Evolutionary conservation across 768 basidiomycete species (phyloP), one percentile per base, ranked within the genome.

Genomic region (Naematelia encephala): DNA sequence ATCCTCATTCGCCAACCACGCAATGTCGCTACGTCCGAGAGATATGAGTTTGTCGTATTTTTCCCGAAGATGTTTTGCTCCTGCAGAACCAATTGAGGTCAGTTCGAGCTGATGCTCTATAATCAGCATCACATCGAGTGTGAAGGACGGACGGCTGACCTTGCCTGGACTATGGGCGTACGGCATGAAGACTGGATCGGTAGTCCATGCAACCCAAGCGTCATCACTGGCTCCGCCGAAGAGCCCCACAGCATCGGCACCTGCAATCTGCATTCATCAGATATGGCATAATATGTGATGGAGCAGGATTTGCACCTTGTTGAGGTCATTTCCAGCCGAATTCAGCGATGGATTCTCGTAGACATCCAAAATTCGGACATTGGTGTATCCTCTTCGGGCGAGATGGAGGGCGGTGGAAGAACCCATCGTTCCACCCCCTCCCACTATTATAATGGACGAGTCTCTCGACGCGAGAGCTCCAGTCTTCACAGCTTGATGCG

Each of bases 381-480:
- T 51, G 10, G 48, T 67, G 61, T 69, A 76, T 0, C 76, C 74
- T 50, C 68, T 46, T 2, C 76, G 56, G n/a, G 67, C 63, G 3
- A 77, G 67, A 44, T 77, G 73, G 1, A 77, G 57, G 3, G 76
- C 76, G 0, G 76, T 77, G 8, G 72, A 74, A 11, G 63, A 67
- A 1, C 76, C 76, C 43, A 77, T 68, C 4, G 75, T 77, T 8
- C 75, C 75, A 19, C 64, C 72, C 19, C 75, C 75, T n/a, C 72
- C 72, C 2, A 77, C 66, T 23, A 74, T 60, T 44, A 69, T 25
- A 45, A 69, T 30, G n/a, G 12, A 34, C 5, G 12, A 12, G 26
- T 53, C 34, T 21, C 26, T 50, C 8, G 34, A 8, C 8, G 34
- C 34, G 34, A 39, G 34, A 8, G 34, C 8, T 16, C 34, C 34